These are phyloP conservation scores for Akanthomyces uredinophilus DNA, from an alignment of 2,329 filamentous ascomycete genomes.

Conservation along the genomic window DNA sequence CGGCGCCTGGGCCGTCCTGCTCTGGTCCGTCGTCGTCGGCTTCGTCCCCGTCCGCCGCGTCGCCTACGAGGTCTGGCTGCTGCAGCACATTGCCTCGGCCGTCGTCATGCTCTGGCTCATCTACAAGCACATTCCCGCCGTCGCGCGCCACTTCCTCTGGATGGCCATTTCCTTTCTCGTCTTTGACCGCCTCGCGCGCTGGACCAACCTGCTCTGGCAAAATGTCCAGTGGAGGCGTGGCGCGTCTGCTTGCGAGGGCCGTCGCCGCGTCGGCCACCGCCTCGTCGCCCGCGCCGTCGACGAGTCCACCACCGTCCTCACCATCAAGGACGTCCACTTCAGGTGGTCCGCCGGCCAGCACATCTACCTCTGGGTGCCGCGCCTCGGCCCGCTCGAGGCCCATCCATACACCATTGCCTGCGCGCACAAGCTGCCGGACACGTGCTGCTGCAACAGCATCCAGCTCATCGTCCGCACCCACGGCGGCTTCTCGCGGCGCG, in stretches of 20 bases:
- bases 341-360: slow-evolving; percentile 56
- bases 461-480: slow-evolving; percentile 55
- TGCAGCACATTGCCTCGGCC: slow-evolving; percentile 61
- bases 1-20: slow-evolving; percentile 59
- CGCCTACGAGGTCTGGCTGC: slow-evolving; percentile 64
- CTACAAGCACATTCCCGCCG: slow-evolving; percentile 56
- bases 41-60: slow-evolving; percentile 60
- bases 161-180: slow-evolving; percentile 57
- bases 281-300: slow-evolving; percentile 45
- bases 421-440: slow-evolving; percentile 44
- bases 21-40: slow-evolving; percentile 61
- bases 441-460: slow-evolving; percentile 54
- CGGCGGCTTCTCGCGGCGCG: slow-evolving; percentile 50
- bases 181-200: slow-evolving; percentile 55
- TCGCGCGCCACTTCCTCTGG: slow-evolving; percentile 60
- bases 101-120: slow-evolving; percentile 58
- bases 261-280: slow-evolving; percentile 47
- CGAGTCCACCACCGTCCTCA: slow-evolving; percentile 50
- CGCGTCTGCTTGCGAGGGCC: slow-evolving; percentile 40
- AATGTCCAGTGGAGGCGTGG: slow-evolving; percentile 43
- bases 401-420: slow-evolving; percentile 60
- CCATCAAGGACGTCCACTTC: slow-evolving; percentile 56
- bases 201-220: slow-evolving; percentile 44
- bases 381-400: slow-evolving; percentile 48
- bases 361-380: slow-evolving; percentile 56